Evolutionary conservation across 371 early-diverging fungal genomes (phyloP).

Genomic region (Dipsacomyces acuminosporus): DNA sequence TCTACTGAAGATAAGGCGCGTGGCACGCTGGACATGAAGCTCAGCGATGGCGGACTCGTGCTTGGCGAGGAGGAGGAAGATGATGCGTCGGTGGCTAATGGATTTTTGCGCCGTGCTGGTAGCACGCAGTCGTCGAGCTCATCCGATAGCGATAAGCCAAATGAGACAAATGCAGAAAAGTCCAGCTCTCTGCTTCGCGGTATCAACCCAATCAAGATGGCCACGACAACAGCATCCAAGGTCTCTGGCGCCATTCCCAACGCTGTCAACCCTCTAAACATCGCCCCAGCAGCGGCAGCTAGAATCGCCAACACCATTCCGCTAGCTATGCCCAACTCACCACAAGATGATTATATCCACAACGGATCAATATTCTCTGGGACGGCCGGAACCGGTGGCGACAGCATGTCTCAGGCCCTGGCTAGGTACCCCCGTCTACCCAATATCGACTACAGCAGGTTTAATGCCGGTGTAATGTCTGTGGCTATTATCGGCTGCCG

Average conservation of each 20-base stretch:
- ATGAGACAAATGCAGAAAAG: background rate
- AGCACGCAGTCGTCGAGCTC: background rate
- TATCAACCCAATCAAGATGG: background rate
- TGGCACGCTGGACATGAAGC: constrained; percentile 35
- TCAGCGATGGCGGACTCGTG: constrained; percentile 37
- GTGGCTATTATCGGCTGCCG: constrained; percentile 44
- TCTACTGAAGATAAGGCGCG: constrained; percentile 28
- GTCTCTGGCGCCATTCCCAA: background rate
- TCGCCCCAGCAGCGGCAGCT: constrained; percentile 1
- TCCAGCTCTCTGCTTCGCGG: background rate
- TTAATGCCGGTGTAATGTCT: constrained; percentile 47
- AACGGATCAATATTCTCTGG: constrained; percentile 44
- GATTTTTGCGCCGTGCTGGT: too few relatives aligned
- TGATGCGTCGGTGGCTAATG: background rate
- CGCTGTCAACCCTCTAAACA: constrained; percentile 3
- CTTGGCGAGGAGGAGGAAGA: constrained; percentile 26
- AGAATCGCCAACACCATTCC: background rate
- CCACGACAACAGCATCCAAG: background rate
- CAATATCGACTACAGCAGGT: constrained; percentile 47
- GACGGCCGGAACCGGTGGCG: constrained; percentile 14
- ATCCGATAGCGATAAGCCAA: background rate
- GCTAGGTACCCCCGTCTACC: constrained; percentile 44
- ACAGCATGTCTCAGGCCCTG: constrained; percentile 40
- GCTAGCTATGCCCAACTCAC: constrained; percentile 3
- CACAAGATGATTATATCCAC: constrained; percentile 5